Evolutionary conservation across 805 yeast species (phyloP), one percentile per base, ranked within the genome.

Genomic region (Wickerhamomyces pijperi): DNA sequence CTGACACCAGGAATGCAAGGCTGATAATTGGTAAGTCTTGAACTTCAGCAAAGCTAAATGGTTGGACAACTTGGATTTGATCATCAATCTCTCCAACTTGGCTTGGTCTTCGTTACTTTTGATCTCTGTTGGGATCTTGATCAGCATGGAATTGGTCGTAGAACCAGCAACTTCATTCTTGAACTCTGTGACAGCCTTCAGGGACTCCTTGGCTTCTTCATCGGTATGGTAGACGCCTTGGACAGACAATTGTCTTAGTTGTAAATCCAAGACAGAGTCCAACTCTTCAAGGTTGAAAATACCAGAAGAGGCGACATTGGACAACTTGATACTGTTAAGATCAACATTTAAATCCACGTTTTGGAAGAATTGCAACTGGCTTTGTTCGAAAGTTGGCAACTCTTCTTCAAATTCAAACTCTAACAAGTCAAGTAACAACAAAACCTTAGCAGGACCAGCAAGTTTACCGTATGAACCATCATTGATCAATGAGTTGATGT

Each of bases 1-100:
- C 47, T 78, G 80, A 18, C 79, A 78, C 97, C 97, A 90, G 0
- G 94, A 73, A 51, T 79, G 85, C 21, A 90, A 60, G 41, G 80
- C 74, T 13, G 69, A 60, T 36, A 81, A 60, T 44, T 82, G 92
- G 8, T 66, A 62, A 2, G 65, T 55, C 43, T 68, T 68, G 47
- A 76, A 68, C 32, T 66, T 64, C 34, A 65, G 63, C 33, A 62
- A 64, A n/a, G 74, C 59, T 13, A 74, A 49, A 19, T 66, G 63
- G 46, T 71, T 71, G 0, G 64, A 60, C 23, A 78, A 49, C 39
- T 67, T 66, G 5, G 47, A 39, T 38, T 34, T 63, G 33, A 56
- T 61, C 42, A 23, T 45, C 9, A 31, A 42, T 25, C 44, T 47
- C 37, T 58, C 64, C 8, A 18, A 34, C 1, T 40, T 17, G 1